Base-by-base conservation (phyloP, 2,329 filamentous ascomycete species). In the Calonectria leucothoes region DNA sequence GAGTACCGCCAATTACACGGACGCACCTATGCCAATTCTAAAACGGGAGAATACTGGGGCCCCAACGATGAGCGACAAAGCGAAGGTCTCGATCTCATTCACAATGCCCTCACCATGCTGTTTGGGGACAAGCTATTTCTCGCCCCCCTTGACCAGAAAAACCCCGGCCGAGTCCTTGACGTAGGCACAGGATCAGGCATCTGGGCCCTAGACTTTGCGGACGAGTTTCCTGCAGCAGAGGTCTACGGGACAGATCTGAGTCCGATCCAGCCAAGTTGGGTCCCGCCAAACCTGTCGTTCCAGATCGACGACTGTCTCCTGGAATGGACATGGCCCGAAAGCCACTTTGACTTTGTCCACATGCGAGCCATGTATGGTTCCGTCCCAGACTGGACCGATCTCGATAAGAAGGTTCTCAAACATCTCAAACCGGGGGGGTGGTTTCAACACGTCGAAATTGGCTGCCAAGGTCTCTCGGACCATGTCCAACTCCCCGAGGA, bases 181-280 rank as follows among this genome's bases (percentile, higher is more conserved):
- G 15, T 42, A 1, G 20, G 10, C 23, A 15, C 33, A 1, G 35
- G 23, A 15, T 23, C 33, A 37, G 75, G 75, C 4, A 77, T 77
- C 4, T 77, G 76, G 76, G 76, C 76, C 3, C 75, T 77, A 71
- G 76, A 77, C 25, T 77, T 77, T 33, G 76, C 76, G 12, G 76
- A 77, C 27, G 72, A 77, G 20, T 75, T 59, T 14, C 76, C 76
- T 0, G 51, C 59, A 0, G 76, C 74, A 14, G 74, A 77, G 37
- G 76, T 77, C 2, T 49, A 76, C 8, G 76, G 76, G 4, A 77
- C 76, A 0, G 76, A 77, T 4, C 66, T 77, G 1, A 78, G 76
- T 2, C 76, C 76, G 2, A 78, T 77, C 0, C 76, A 77, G 1
- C 76, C 76, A 3, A 51, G 69, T 4, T 77, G 76, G 76, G 71